Evolutionary conservation across 352 stramenopile species (phyloP).

Genomic region (Paralagenidium karlingii): DNA sequence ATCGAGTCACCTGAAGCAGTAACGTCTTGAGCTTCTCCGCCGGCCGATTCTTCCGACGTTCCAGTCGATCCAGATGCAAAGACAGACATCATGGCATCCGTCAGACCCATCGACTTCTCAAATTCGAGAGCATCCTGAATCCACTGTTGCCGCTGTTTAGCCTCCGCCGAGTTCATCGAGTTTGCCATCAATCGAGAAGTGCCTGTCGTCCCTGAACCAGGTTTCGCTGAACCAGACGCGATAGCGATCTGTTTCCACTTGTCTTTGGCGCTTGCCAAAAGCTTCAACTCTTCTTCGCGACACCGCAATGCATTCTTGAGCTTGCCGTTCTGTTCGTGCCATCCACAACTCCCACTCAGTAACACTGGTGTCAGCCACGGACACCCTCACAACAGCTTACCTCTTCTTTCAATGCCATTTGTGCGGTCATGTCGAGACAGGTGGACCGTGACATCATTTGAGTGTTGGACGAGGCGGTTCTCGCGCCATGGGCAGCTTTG

Average conservation of each 20-base stretch:
- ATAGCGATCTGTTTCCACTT: slow-evolving; percentile 59
- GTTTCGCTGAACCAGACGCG: slow-evolving; percentile 8
- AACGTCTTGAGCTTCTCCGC: too few species aligned
- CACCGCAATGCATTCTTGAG: slow-evolving; percentile 1
- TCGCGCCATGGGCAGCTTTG: not conserved
- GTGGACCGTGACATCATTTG: too few species aligned
- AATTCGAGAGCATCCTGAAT: slow-evolving; percentile 6
- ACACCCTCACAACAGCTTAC: too few species aligned
- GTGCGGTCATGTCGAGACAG: too few species aligned
- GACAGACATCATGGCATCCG: too few species aligned
- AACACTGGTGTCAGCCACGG: too few species aligned
- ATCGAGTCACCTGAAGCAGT: too few species aligned
- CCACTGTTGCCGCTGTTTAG: not conserved
- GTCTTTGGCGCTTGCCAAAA: slow-evolving; percentile 33
- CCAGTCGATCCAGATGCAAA: too few species aligned
- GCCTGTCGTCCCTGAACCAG: not conserved
- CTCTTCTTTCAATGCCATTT: too few species aligned
- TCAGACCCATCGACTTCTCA: slow-evolving; percentile 17
- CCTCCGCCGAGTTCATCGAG: not conserved
- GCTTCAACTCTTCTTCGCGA: slow-evolving; percentile 24
- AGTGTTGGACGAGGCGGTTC: not conserved
- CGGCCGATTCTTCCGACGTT: too few species aligned
- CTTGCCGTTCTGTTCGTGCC: not conserved
- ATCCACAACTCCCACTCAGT: too few species aligned
- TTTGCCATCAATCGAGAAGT: not conserved